Base-by-base conservation (phyloP, 805 yeast genomes). In the Wickerhamomyces canadensis region DNA sequence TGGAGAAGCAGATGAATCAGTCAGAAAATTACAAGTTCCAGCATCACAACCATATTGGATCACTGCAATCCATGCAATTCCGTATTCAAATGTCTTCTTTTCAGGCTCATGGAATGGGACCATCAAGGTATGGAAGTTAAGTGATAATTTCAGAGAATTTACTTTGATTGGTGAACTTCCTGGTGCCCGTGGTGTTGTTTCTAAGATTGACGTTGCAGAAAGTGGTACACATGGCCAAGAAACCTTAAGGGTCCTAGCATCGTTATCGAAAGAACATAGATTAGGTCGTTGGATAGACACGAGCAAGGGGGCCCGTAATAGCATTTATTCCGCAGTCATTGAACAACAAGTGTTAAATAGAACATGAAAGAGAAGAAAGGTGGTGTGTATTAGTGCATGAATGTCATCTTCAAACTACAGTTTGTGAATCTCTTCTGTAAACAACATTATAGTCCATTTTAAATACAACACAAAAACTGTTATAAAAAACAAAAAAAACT, bases 21-120 rank as follows among this genome's bases (percentile, higher is more conserved):
- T 57, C 1, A 67, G 73, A 33, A 41, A 50, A 26, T 48, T 50
- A 29, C 85, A 80, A 56, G 60, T 83, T n/a, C 89, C 95, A 12
- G 71, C 70, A 27, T 70, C 75, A 13, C 82, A 75, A 40, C 96
- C 98, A 19, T 83, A 81, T 51, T 80, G 91, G 84, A 82, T 93
- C 48, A 87, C 97, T 0, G 69, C 88, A 1, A 58, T 91, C 9
- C 70, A 80, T 49, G 86, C 95, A 0, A 65, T 91, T 17, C 96
- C 98, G 14, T 91, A 76, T 57, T 74, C 89, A 11, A 88, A 93
- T 54, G 60, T 86, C 6, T 86, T 93, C 54, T 65, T 91, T 31
- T 76, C 87, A 11, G 98, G 98, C 1, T 89, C 98, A 3, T 84
- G 86, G 80, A 74, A 78, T 53, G 97, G 98, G 4, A 57, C 68